Base-by-base conservation (phyloP, 164 flowering plant genomes). In the Stephania yunnanensis region DNA sequence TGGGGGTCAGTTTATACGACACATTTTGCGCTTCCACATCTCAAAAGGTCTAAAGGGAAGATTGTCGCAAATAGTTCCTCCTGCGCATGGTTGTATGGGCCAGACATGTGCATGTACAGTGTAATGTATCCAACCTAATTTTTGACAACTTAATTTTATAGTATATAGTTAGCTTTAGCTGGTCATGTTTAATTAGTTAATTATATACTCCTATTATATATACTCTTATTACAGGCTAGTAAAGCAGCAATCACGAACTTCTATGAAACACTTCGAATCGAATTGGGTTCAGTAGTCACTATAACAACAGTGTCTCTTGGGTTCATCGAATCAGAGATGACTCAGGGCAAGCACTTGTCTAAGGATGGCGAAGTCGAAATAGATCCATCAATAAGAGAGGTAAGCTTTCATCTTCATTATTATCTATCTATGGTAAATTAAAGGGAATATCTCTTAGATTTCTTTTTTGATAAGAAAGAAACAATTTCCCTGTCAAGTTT, bases 271-370 rank as follows among this genome's bases (percentile, higher is more conserved):
- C 68, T 88, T 13, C 80, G 90, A 75, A 70, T 83, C 7, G 97
- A 92, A 72, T 44, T 90, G 5, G 89, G 86, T 3, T 45, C 83
- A 0, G 82, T 84, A 1, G 53, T 89, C 11, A 66, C 75, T 4
- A 80, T 90, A 29, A 84, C 90, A 10, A 78, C 88, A 8, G 92
- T 82, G n/a, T 84, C 87, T 0, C 93, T 92, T 0, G 95, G 97
- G 12, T 79, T 80, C 50, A 79, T 83, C 0, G 88, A 88, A 75
- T 85, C 93, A 0, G 91, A 88, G 77, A 68, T 89, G 69, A 87
- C 87, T 13, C 74, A 78, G 71, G 93, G 88, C 31, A 85, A 86
- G 58, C 78, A 74, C 80, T 53, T 84, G 7, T 12, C 69, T 22
- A 71, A 72, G 61, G 80, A 77, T 11, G 91, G 91, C 3, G 52